Percentiles rank a stretch among this genome's conserved stretches.
phyloP scores from a whole-genome alignment of 441 rosid genomes.

The Aleurites moluccanus region DNA sequence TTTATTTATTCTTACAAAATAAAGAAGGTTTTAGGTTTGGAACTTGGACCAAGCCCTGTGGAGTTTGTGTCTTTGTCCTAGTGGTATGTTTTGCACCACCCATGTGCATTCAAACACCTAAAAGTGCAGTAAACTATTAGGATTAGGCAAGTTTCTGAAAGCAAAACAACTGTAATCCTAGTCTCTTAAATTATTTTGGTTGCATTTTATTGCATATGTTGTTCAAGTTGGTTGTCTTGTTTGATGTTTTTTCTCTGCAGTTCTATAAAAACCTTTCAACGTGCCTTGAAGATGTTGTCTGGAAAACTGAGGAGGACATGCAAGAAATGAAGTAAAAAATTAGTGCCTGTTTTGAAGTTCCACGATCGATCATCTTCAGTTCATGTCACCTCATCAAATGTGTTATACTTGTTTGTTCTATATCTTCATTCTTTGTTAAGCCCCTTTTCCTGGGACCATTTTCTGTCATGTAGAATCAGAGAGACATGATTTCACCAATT shows the following conservation, averaged over 20 bases:
- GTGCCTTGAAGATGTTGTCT: conserved; percentile 69
- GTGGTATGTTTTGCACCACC: not conserved
- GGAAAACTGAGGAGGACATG: conserved; percentile 89
- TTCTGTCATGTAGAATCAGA: conserved; percentile 18
- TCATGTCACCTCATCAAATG: conserved; percentile 17
- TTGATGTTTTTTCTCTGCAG: conserved; percentile 41
- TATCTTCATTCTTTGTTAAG: conserved; percentile 30
- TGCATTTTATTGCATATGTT: not conserved
- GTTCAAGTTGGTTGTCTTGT: not conserved
- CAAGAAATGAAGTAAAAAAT: conserved; percentile 39
- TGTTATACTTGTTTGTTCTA: conserved; percentile 17
- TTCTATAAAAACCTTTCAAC: conserved; percentile 83
- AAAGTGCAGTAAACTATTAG: not conserved
- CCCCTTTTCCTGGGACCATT: not conserved
- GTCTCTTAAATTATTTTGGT: not conserved
- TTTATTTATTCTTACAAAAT: not conserved
- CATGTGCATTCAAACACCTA: no score
- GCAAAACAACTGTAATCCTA: not conserved
- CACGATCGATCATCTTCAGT: not conserved
- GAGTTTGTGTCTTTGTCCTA: no score
- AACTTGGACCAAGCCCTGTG: no score
- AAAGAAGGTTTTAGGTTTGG: no score
- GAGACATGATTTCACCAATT: conserved; percentile 20
- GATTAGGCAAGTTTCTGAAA: not conserved
- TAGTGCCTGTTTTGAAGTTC: conserved; percentile 3